Conservation (phyloP, 2,329 filamentous ascomycete genomes). For the Aspergillus ochraceus region DNA sequence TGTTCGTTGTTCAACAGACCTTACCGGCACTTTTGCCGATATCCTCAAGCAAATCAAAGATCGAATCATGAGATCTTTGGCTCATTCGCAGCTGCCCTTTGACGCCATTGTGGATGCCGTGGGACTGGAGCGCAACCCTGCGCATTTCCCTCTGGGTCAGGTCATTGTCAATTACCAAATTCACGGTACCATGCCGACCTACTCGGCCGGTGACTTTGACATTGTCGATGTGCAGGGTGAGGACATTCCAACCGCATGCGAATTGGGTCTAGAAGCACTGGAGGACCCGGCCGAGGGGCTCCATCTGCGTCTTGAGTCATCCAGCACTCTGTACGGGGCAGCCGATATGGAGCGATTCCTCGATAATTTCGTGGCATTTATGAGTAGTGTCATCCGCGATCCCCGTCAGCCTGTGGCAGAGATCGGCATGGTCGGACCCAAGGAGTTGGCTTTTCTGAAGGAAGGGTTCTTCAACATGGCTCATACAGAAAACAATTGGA, state of each 20-base stretch:
- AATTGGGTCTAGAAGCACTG: background rate
- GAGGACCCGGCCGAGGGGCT: background rate
- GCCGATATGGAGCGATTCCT: constrained; percentile 2
- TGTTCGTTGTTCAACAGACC: background rate
- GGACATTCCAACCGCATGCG: constrained; percentile 1
- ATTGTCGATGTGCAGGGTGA: background rate
- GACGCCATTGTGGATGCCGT: constrained; percentile 2
- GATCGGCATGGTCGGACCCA: background rate
- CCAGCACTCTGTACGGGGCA: background rate
- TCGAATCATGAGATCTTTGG: background rate
- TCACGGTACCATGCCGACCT: background rate
- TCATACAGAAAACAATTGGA: background rate
- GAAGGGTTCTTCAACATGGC: background rate
- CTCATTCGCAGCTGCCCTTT: background rate
- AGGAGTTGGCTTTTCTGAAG: background rate
- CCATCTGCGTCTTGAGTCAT: constrained; percentile 1
- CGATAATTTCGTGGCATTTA: constrained; percentile 2
- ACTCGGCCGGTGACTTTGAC: background rate
- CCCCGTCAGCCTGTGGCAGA: constrained; percentile 1
- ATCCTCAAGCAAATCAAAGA: background rate
- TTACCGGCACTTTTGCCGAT: background rate
- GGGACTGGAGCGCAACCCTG: background rate
- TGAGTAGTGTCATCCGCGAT: background rate
- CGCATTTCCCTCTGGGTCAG: constrained; percentile 4
- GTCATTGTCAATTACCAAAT: constrained; percentile 3